Percentiles rank a stretch among this genome's conserved stretches.
Conservation (phyloP, 2,329 filamentous ascomycete species). For the Xylaria sp. region DNA sequence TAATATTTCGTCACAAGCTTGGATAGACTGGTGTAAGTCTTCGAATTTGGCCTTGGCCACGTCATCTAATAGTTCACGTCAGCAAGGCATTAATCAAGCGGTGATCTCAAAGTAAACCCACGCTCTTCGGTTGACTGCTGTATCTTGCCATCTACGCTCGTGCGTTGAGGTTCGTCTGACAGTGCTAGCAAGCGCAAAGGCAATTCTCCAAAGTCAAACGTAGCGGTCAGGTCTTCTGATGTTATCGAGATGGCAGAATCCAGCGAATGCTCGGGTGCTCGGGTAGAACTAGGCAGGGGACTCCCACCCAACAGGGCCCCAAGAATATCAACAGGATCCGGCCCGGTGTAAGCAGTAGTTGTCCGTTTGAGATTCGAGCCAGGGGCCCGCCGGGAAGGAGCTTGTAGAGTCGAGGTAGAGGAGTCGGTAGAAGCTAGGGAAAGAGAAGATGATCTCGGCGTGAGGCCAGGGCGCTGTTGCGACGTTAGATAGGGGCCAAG, state of each 20-base stretch:
- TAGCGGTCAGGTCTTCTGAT: conserved; percentile 67
- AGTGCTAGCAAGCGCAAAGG: conserved; percentile 78
- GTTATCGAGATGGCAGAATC: conserved; percentile 49
- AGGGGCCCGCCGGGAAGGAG: conserved; percentile 72
- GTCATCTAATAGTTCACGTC: conserved; percentile 67
- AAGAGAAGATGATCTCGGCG: conserved; percentile 76
- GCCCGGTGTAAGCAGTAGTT: conserved; percentile 61
- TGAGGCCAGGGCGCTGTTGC: conserved; percentile 71
- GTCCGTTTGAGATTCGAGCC: conserved; percentile 75
- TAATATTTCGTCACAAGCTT: conserved; percentile 90
- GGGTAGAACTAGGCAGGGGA: background rate
- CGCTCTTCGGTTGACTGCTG: conserved; percentile 77
- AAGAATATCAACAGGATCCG: conserved; percentile 79
- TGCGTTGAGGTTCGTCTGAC: conserved; percentile 46
- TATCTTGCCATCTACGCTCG: conserved; percentile 55
- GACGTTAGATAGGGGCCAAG: conserved; percentile 76
- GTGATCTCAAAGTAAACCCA: conserved; percentile 58
- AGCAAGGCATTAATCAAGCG: conserved; percentile 37
- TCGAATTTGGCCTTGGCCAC: conserved; percentile 86
- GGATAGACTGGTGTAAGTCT: conserved; percentile 88
- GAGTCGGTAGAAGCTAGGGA: conserved; percentile 84
- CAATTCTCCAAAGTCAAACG: conserved; percentile 82
- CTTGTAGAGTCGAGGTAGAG: conserved; percentile 75
- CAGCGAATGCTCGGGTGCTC: conserved; percentile 25
- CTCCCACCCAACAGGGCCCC: conserved; percentile 57